These are phyloP conservation scores for Isabelozyma heimii DNA, from an alignment of 805 yeast species.

Conservation along the genomic window DNA sequence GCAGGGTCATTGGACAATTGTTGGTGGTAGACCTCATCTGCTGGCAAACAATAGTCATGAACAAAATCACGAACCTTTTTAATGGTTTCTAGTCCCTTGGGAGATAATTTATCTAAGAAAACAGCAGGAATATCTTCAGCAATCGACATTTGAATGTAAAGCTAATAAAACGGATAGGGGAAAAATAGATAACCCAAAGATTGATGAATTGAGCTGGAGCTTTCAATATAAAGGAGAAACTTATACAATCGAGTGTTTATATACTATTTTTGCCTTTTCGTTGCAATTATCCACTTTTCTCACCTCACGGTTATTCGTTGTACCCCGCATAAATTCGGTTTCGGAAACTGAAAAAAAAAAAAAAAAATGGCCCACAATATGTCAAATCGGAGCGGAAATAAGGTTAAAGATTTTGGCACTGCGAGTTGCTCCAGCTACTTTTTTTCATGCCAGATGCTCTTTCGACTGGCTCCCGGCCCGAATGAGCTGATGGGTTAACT, in stretches of 20 bases:
- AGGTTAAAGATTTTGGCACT: not conserved
- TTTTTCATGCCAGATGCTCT: no score
- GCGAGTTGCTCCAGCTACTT: not conserved
- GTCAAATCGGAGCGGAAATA: not conserved
- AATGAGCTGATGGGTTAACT: no score
- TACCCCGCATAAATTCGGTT: not conserved
- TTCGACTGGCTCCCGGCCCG: no score
- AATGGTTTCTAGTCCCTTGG: slow-evolving; percentile 36
- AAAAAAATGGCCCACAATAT: no score
- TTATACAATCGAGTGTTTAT: no score
- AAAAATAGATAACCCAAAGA: not conserved
- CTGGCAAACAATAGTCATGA: slow-evolving; percentile 56
- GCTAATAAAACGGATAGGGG: not conserved
- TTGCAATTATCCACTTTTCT: no score
- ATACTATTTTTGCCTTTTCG: no score
- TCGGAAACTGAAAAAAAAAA: not conserved
- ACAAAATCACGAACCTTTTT: slow-evolving; percentile 48
- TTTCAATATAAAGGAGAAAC: no score
- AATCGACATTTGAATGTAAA: slow-evolving; percentile 5
- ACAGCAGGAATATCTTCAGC: slow-evolving; percentile 40
- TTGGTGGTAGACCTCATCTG: slow-evolving; percentile 41
- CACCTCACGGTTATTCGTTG: not conserved
- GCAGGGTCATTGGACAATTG: slow-evolving; percentile 40
- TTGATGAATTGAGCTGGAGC: no score
- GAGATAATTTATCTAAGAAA: slow-evolving; percentile 33